Conservation (phyloP, 306 rosid species). For the Bauhinia variegata region DNA sequence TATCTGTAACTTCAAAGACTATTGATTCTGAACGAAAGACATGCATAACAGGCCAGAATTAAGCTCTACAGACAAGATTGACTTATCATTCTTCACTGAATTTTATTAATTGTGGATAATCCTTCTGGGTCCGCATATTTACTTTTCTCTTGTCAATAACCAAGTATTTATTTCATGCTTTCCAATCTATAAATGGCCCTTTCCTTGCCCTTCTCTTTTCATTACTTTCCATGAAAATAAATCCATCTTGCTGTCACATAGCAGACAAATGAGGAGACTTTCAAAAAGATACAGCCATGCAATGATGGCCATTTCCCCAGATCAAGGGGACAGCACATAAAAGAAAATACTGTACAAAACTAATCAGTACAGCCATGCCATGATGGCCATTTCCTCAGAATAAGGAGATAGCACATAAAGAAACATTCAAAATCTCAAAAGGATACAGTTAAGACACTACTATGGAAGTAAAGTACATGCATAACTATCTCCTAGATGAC, state of each 20-base stretch:
- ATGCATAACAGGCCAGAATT: neutral
- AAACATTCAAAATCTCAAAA: slow-evolving; percentile 19
- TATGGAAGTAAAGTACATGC: slow-evolving; percentile 11
- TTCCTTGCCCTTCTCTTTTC: neutral
- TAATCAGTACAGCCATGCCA: slow-evolving; percentile 24
- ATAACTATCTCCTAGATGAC: slow-evolving; percentile 20
- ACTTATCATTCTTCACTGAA: slow-evolving; percentile 9
- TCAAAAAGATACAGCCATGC: slow-evolving; percentile 11
- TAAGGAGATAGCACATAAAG: slow-evolving; percentile 10
- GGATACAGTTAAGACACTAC: neutral
- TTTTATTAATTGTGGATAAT: slow-evolving; percentile 2
- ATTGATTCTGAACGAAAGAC: neutral
- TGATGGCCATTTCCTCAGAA: neutral
- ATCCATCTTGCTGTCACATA: neutral
- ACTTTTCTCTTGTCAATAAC: neutral
- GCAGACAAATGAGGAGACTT: slow-evolving; percentile 1
- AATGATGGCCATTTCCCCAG: neutral
- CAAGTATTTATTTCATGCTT: neutral
- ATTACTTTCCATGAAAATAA: neutral
- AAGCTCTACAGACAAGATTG: neutral
- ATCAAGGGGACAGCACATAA: slow-evolving; percentile 10
- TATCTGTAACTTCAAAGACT: slow-evolving; percentile 17
- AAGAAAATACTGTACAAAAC: no score
- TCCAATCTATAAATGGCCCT: neutral
- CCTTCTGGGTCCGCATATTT: neutral